Evolutionary conservation across 164 flowering plant species (phyloP).

Genomic region (Liquidambar formosana): DNA sequence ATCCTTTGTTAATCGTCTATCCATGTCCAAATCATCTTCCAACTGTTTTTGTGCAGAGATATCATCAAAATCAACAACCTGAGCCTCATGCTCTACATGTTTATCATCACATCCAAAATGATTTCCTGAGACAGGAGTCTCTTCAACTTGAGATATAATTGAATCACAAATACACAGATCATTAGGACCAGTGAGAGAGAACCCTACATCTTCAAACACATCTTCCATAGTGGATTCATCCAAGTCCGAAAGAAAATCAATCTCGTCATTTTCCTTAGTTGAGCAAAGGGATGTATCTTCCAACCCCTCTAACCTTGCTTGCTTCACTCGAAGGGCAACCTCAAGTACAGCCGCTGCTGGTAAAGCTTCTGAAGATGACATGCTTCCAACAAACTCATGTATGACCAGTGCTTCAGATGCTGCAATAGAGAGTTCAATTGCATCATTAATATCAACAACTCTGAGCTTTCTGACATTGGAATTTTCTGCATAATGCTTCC

Average conservation of each 20-base stretch:
- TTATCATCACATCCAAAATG: conserved; percentile 16
- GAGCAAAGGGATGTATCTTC: conserved; percentile 20
- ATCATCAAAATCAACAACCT: conserved; percentile 13
- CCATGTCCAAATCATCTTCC: conserved; percentile 14
- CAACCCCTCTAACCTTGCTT: conserved; percentile 49
- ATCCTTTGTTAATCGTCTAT: conserved; percentile 8
- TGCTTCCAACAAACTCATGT: conserved; percentile 50
- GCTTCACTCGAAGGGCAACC: conserved; percentile 67
- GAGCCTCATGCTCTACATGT: conserved; percentile 12
- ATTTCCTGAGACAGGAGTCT: conserved; percentile 38
- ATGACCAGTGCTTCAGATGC: conserved; percentile 89
- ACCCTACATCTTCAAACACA: conserved; percentile 77
- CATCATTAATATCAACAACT: conserved; percentile 39
- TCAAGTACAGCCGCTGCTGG: conserved; percentile 55
- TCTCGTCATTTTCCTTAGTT: conserved; percentile 29
- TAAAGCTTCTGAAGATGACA: conserved; percentile 25
- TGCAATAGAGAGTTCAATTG: conserved; percentile 72
- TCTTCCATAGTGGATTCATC: conserved; percentile 58
- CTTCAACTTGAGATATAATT: conserved; percentile 40
- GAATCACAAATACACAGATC: conserved; percentile 23
- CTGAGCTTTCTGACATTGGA: conserved; percentile 7
- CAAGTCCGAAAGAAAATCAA: conserved; percentile 59
- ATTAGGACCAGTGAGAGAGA: conserved; percentile 24
- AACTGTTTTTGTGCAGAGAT: conserved; percentile 7
- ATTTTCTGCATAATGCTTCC: conserved; percentile 22